Conservation (phyloP, 495 filamentous ascomycete species). For the Acidomyces sp. region DNA sequence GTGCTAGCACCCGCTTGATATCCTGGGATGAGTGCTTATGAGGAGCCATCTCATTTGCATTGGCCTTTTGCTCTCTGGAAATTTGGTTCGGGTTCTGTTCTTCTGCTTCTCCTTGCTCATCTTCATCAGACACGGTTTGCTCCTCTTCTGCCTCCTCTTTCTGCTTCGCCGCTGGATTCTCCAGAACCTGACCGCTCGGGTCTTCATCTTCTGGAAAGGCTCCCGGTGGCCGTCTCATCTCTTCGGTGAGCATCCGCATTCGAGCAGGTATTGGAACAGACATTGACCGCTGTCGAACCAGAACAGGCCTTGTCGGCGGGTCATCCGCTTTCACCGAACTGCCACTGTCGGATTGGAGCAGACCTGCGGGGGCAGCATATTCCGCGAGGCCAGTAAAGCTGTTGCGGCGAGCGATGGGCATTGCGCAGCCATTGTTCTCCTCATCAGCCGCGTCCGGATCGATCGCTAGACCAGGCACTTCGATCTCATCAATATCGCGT, state of each 20-base stretch:
- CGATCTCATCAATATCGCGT: slow-evolving; percentile 62
- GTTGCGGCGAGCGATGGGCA: slow-evolving; percentile 3
- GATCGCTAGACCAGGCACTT: slow-evolving; percentile 48
- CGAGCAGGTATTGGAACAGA: slow-evolving; percentile 9
- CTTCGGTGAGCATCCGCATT: background rate
- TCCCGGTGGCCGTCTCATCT: background rate
- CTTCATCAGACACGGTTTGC: background rate
- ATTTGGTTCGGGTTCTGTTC: too few species aligned
- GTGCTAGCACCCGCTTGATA: slow-evolving; percentile 4
- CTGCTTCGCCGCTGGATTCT: background rate
- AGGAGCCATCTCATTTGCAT: slow-evolving; percentile 3
- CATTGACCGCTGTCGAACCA: slow-evolving; percentile 4
- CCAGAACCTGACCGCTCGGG: too few species aligned
- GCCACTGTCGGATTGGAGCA: slow-evolving; percentile 1
- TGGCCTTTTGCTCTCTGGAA: slow-evolving; percentile 7
- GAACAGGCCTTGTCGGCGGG: background rate
- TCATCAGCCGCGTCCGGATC: slow-evolving; percentile 47
- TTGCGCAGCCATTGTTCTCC: background rate
- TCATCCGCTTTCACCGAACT: background rate
- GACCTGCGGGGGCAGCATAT: background rate
- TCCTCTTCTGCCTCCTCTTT: background rate
- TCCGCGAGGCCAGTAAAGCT: slow-evolving; percentile 3
- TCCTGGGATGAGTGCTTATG: background rate
- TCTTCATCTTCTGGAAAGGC: background rate
- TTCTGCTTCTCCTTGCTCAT: background rate